Conservation (phyloP, 1,284 basidiomycete species). For the Moesziomyces sp. region DNA sequence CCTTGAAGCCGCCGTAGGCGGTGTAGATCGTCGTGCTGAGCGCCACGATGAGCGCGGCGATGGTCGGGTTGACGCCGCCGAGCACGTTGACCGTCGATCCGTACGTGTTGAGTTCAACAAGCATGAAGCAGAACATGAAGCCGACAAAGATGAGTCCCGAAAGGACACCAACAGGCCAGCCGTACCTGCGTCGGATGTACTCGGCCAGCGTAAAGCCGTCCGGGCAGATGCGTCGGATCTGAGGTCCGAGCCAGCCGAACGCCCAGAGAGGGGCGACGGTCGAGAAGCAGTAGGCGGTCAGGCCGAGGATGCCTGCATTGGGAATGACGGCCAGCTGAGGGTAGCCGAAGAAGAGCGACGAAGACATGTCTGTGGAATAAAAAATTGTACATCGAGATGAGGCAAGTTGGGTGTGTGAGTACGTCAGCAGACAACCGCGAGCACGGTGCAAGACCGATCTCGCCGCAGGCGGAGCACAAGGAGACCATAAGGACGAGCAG, state of each 20-base stretch:
- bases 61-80: conserved; percentile 59
- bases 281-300: conserved; percentile 63
- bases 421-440: conserved; percentile 20
- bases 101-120: conserved; percentile 67
- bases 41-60: conserved; percentile 65
- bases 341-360: conserved; percentile 65
- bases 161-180: conserved; percentile 65
- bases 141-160: conserved; percentile 63
- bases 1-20: conserved; percentile 67
- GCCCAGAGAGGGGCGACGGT: conserved; percentile 64
- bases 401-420: conserved; percentile 11
- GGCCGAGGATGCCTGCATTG: conserved; percentile 62
- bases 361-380: conserved; percentile 63
- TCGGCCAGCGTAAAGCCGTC: conserved; percentile 67
- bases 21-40: conserved; percentile 67
- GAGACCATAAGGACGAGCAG: background rate
- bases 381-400: background rate
- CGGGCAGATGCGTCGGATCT: conserved; percentile 62
- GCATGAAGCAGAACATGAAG: conserved; percentile 68
- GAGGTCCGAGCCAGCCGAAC: conserved; percentile 66
- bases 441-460: conserved; percentile 13
- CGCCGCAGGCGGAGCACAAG: conserved; percentile 3
- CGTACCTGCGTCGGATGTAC: conserved; percentile 65
- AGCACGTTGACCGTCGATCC: conserved; percentile 57
- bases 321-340: conserved; percentile 67